These are phyloP conservation scores for Xylariaceae sp. DNA, from an alignment of 2,329 filamentous ascomycete species.

Conservation along the genomic window DNA sequence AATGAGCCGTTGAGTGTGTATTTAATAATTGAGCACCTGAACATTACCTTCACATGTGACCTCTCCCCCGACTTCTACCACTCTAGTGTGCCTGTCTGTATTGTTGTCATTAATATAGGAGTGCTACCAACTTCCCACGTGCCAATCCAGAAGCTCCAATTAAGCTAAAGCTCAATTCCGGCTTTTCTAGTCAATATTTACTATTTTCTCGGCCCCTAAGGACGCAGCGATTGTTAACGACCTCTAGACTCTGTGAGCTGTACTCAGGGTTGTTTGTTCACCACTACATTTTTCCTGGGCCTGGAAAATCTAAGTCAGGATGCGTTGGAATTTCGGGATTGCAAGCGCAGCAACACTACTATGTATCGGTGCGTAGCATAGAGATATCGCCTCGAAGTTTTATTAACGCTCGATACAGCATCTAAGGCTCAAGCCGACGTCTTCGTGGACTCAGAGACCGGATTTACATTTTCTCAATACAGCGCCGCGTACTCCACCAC, in stretches of 20 bases:
- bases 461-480: slow-evolving; percentile 37
- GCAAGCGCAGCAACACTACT: slow-evolving; percentile 26
- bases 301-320: slow-evolving; percentile 16
- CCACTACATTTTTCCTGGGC: background rate
- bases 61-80: slow-evolving; percentile 11
- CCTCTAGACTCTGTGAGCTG: background rate
- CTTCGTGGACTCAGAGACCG: slow-evolving; percentile 33
- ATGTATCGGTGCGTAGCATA: slow-evolving; percentile 28
- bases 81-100: slow-evolving; percentile 10
- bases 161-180: slow-evolving; percentile 2
- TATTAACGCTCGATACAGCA: background rate
- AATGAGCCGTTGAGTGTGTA: slow-evolving; percentile 17
- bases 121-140: slow-evolving; percentile 9
- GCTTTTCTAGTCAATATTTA: slow-evolving; percentile 2
- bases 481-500: slow-evolving; percentile 31
- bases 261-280: background rate
- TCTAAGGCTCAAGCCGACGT: slow-evolving; percentile 31
- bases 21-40: slow-evolving; percentile 21
- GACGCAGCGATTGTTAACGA: background rate
- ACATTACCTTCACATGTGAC: slow-evolving; percentile 17
- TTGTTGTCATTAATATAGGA: background rate
- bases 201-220: background rate
- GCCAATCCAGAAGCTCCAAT: slow-evolving; percentile 15
- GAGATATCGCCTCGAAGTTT: background rate
- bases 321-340: slow-evolving; percentile 33